Conservation (phyloP, 73 alveolate species). For the Symbiodinium pilosum region DNA sequence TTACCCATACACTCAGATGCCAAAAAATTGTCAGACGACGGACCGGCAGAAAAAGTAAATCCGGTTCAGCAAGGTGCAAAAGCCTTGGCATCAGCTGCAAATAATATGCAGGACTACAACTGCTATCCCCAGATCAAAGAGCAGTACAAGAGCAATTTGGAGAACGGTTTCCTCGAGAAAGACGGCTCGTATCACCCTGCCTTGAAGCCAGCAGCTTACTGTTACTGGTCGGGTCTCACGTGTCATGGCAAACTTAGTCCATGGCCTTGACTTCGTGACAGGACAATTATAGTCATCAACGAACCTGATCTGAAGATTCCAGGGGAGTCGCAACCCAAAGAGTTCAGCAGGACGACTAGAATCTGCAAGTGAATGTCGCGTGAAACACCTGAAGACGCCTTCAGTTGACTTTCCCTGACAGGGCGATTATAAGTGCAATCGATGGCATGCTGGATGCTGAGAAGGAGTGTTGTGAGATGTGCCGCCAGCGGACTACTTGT, state of each 20-base stretch:
- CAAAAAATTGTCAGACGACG: conserved; percentile 59
- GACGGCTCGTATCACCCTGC: conserved; percentile 63
- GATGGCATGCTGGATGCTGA: conserved; percentile 92
- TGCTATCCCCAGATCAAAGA: conserved; percentile 88
- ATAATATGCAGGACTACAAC: conserved; percentile 47
- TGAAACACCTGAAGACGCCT: background rate
- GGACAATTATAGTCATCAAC: conserved; percentile 80
- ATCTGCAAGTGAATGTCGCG: too few species aligned
- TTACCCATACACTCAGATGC: conserved; percentile 89
- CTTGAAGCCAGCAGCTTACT: conserved; percentile 21
- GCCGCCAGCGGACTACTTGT: too few species aligned
- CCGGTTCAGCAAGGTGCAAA: too few species aligned
- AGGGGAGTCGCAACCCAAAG: conserved; percentile 36
- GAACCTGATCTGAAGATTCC: conserved; percentile 90
- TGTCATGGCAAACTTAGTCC: background rate
- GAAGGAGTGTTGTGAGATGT: background rate
- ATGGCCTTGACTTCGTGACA: background rate
- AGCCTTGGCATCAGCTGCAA: too few species aligned
- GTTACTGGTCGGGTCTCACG: background rate
- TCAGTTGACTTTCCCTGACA: background rate
- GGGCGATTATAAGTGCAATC: conserved; percentile 82
- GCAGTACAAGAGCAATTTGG: conserved; percentile 74
- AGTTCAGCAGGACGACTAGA: conserved; percentile 71
- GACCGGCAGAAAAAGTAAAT: too few species aligned
- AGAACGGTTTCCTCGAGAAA: conserved; percentile 55